A percentile compares a stretch with the other conserved stretches of the same genome.
These are phyloP conservation scores for Corymbia citriodora DNA, from an alignment of 441 rosid genomes.

Conservation along the genomic window DNA sequence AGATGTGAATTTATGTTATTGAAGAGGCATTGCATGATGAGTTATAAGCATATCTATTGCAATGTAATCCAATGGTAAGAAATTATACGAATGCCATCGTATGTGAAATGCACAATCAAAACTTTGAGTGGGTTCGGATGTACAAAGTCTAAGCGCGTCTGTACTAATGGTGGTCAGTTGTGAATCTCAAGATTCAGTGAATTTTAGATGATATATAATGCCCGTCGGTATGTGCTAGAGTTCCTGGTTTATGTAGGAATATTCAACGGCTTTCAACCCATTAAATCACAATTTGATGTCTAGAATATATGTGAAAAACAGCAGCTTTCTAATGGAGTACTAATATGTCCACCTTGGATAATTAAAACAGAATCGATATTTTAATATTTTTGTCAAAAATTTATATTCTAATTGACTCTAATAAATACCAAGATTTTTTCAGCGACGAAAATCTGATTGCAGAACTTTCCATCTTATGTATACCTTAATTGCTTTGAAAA, in stretches of 20 bases:
- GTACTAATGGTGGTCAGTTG: neutral
- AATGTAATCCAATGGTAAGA: too few species aligned
- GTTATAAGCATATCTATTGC: too few species aligned
- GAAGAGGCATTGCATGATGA: neutral
- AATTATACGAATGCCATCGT: too few species aligned
- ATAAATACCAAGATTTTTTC: neutral
- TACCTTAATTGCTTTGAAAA: neutral
- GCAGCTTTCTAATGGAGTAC: neutral
- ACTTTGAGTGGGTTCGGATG: neutral
- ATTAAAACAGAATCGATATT: neutral
- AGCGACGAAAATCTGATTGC: rapidly evolving
- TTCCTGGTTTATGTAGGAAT: neutral
- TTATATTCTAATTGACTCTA: neutral
- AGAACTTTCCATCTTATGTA: rapidly evolving
- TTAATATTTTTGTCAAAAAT: neutral
- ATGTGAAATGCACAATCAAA: too few species aligned
- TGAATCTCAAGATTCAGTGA: too few species aligned
- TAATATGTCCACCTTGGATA: neutral
- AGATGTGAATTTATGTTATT: neutral
- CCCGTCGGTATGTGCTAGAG: neutral
- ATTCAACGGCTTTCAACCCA: neutral
- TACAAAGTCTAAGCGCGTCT: too few species aligned
- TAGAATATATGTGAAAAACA: neutral
- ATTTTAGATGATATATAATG: too few species aligned
- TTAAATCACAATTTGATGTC: neutral